Percentiles rank a stretch among this genome's conserved stretches.
These are phyloP conservation scores for Cercospora sp. DNA, from an alignment of 2,329 filamentous ascomycete species.

Conservation along the genomic window DNA sequence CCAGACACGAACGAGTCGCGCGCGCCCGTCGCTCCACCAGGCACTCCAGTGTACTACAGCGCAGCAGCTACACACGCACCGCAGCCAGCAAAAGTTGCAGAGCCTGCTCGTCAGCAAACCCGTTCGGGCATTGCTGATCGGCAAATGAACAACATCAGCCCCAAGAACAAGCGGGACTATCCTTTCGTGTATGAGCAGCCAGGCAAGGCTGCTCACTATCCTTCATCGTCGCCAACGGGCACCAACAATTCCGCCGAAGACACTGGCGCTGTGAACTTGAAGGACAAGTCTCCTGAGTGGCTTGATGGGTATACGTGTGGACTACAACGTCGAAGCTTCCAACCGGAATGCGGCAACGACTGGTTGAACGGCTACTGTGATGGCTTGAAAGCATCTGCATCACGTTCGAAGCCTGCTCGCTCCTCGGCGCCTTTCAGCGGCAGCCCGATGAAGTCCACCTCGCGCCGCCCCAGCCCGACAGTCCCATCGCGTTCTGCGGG, in stretches of 20 bases:
- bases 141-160: slow-evolving; percentile 33
- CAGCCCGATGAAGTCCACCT: slow-evolving; percentile 29
- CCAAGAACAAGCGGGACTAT: slow-evolving; percentile 35
- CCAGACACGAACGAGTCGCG: slow-evolving; percentile 18
- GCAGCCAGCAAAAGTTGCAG: slow-evolving; percentile 14
- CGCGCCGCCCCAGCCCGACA: slow-evolving; percentile 32
- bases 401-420: neutral
- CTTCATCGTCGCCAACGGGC: slow-evolving; percentile 23
- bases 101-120: neutral
- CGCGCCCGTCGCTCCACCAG: slow-evolving; percentile 31
- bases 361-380: slow-evolving; percentile 40
- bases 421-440: slow-evolving; percentile 24
- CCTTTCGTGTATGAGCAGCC: slow-evolving; percentile 34
- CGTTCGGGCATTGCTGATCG: slow-evolving; percentile 25
- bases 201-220: slow-evolving; percentile 10
- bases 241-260: slow-evolving; percentile 19
- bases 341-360: slow-evolving; percentile 30
- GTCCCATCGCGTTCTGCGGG: slow-evolving; percentile 20
- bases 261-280: slow-evolving; percentile 26
- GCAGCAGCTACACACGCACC: slow-evolving; percentile 18
- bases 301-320: slow-evolving; percentile 38
- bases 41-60: slow-evolving; percentile 30
- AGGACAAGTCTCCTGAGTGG: slow-evolving; percentile 34
- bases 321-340: slow-evolving; percentile 33
- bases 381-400: slow-evolving; percentile 21